Evolutionary conservation across 2,329 filamentous ascomycete species (phyloP), one percentile per base, ranked within the genome.

Genomic region (Colletotrichum simmondsii): DNA sequence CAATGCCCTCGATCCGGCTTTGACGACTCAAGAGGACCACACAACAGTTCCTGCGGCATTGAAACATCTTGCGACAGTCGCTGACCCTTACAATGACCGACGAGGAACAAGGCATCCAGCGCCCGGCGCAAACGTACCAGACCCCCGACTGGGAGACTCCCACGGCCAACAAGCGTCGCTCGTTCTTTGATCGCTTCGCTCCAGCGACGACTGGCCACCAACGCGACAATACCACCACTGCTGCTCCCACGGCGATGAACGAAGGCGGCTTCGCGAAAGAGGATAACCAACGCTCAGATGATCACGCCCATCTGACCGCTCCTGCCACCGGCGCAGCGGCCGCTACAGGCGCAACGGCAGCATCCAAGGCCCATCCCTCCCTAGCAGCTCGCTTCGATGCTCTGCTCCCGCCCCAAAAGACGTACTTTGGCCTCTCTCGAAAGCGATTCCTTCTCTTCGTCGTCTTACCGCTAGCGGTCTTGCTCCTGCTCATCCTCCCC

Each of bases 141-240:
- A 69, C 70, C 19, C 70, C 70, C 16, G 70, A 69, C 10, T 72
- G 70, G 70, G 70, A 72, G 54, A 61, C 59, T 3, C 65, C 65
- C 14, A 28, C 32, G 26, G 14, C 61, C 26, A 72, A 63, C 24
- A 68, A 68, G 66, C 66, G 66, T 8, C 65, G 70, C 14, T 68
- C 57, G 5, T 42, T 72, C 14, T 49, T 72, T 10, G 65, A 53
- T 26, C 58, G 65, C 49, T 68, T 67, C 37, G 61, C 32, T 7
- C 53, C 70, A 2, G n/a, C 58, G n/a, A 58, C 69, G 7, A 24
- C 58, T 11, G 10, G 37, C 4, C 35, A 52, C 3, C 19, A 32
- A 26, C 26, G 54, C n/a, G 14, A n/a, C 19, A 19, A 49, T 10
- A 7, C 19, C 42, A 49, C 19, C 16, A n/a, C 19, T 22, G 19